Conservation (phyloP, 495 filamentous ascomycete species). For the Xylona heveae region DNA sequence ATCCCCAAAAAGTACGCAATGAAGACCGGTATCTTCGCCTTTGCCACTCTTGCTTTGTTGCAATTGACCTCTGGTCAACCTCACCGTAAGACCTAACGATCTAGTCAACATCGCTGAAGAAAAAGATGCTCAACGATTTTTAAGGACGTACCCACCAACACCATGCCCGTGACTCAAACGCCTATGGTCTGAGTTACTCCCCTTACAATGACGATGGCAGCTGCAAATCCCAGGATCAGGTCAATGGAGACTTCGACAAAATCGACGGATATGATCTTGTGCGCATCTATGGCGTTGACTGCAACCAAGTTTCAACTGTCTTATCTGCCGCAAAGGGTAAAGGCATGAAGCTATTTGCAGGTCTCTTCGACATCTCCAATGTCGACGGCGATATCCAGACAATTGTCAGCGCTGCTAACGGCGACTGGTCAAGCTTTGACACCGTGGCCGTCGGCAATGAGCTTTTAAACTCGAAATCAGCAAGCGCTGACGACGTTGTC, state of each 20-base stretch:
- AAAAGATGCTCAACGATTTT: conserved; percentile 4
- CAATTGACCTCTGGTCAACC: conserved; percentile 21
- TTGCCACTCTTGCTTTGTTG: conserved; percentile 13
- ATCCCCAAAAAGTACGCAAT: conserved; percentile 12
- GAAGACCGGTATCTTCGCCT: conserved; percentile 15
- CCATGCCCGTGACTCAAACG: conserved; percentile 6
- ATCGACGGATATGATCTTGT: conserved; percentile 32
- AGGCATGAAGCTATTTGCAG: conserved; percentile 47
- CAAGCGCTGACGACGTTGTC: conserved; percentile 26
- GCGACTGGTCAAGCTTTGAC: conserved; percentile 42
- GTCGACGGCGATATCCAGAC: conserved; percentile 27
- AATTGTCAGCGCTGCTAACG: conserved; percentile 29
- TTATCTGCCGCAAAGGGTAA: conserved; percentile 32
- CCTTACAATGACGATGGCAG: conserved; percentile 43
- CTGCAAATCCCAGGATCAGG: conserved; percentile 43
- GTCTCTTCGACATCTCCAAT: conserved; percentile 43
- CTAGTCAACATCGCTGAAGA: conserved; percentile 4
- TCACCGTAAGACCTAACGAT: conserved; percentile 15
- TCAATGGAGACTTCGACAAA: conserved; percentile 37
- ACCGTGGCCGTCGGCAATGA: conserved; percentile 69
- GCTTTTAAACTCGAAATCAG: conserved; percentile 41
- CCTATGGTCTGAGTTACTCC: conserved; percentile 44
- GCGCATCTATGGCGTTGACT: conserved; percentile 67
- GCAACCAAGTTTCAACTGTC: conserved; percentile 42
- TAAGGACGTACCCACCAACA: conserved; percentile 5